A percentile compares a stretch with the other conserved stretches of the same genome.
phyloP scores from a whole-genome alignment of 1,284 basidiomycete species.

The Erythrobasidium hasegawianum region DNA sequence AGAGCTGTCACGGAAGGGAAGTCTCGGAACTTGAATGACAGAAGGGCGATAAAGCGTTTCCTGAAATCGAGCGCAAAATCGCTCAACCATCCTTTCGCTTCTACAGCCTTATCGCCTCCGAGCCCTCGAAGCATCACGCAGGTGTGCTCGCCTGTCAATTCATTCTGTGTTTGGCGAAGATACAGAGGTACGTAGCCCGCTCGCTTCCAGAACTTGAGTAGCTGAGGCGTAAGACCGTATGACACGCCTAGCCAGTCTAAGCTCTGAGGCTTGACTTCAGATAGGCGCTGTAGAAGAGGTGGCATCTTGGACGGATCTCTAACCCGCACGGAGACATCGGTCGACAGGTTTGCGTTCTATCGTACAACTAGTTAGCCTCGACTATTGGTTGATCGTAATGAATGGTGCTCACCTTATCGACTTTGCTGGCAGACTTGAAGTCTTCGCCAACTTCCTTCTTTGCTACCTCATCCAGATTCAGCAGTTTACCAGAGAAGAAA shows the following conservation, averaged over 20 bases:
- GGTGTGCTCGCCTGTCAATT: slow-evolving; percentile 93
- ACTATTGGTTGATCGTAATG: slow-evolving; percentile 36
- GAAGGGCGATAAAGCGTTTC: slow-evolving; percentile 77
- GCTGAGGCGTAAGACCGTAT: slow-evolving; percentile 83
- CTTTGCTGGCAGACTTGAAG: slow-evolving; percentile 61
- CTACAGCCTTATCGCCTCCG: slow-evolving; percentile 55
- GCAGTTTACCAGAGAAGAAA: slow-evolving; percentile 89
- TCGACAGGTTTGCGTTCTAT: slow-evolving; percentile 55
- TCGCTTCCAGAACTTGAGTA: slow-evolving; percentile 96
- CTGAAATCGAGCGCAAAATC: slow-evolving; percentile 96
- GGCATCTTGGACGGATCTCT: slow-evolving; percentile 79
- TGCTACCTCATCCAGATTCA: slow-evolving; percentile 73
- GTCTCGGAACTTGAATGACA: slow-evolving; percentile 92
- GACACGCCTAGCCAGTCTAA: slow-evolving; percentile 96
- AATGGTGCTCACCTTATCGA: slow-evolving; percentile 58
- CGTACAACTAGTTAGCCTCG: slow-evolving; percentile 4
- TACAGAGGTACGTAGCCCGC: slow-evolving; percentile 88
- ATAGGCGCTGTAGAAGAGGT: slow-evolving; percentile 83
- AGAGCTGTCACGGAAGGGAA: slow-evolving; percentile 82
- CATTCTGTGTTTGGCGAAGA: slow-evolving; percentile 86
- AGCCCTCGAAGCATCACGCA: slow-evolving; percentile 88
- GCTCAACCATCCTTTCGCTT: slow-evolving; percentile 66
- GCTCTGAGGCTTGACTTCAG: slow-evolving; percentile 82
- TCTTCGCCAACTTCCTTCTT: slow-evolving; percentile 55
- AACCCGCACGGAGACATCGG: slow-evolving; percentile 56